Percentiles rank a stretch among this genome's conserved stretches.
phyloP scores from a whole-genome alignment of 805 yeast species.

The Ogataea nitratoaversa region DNA sequence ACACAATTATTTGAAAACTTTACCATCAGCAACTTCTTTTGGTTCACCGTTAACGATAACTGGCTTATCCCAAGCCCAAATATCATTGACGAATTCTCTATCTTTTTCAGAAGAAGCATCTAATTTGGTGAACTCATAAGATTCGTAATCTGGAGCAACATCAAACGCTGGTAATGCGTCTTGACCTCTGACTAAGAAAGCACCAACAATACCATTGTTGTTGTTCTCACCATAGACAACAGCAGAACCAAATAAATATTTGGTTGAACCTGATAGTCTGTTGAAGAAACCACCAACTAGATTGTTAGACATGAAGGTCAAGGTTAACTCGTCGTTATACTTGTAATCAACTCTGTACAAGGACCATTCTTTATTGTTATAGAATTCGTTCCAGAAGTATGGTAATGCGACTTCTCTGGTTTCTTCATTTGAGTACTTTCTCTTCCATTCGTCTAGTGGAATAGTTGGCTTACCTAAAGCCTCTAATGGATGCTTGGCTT shows the following conservation, averaged over 20 bases:
- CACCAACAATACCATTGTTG: conserved; percentile 96
- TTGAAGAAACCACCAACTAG: conserved; percentile 96
- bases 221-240: conserved; percentile 99
- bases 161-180: conserved; percentile 87
- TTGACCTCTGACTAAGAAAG: conserved; percentile 92
- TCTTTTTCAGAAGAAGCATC: conserved; percentile 75
- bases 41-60: conserved; percentile 71
- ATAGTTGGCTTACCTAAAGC: conserved; percentile 67
- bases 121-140: conserved; percentile 77
- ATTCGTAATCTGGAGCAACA: conserved; percentile 99
- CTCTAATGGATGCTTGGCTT: conserved; percentile 90
- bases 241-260: conserved; percentile 88
- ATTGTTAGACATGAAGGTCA: conserved; percentile 98
- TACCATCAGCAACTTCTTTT: conserved; percentile 93
- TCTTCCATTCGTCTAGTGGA: conserved; percentile 90
- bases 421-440: conserved; percentile 94
- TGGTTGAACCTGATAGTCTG: conserved; percentile 88
- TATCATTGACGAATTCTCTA: conserved; percentile 77
- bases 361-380: conserved; percentile 90
- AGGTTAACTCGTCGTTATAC: conserved; percentile 96
- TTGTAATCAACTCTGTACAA: conserved; percentile 93
- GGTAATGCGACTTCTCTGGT: conserved; percentile 92
- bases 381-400: conserved; percentile 94
- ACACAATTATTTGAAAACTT: conserved; percentile 96
- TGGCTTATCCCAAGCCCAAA: conserved; percentile 99